Evolutionary conservation across 2,329 filamentous ascomycete genomes (phyloP).

Genomic region (Alternaria metachromatica): DNA sequence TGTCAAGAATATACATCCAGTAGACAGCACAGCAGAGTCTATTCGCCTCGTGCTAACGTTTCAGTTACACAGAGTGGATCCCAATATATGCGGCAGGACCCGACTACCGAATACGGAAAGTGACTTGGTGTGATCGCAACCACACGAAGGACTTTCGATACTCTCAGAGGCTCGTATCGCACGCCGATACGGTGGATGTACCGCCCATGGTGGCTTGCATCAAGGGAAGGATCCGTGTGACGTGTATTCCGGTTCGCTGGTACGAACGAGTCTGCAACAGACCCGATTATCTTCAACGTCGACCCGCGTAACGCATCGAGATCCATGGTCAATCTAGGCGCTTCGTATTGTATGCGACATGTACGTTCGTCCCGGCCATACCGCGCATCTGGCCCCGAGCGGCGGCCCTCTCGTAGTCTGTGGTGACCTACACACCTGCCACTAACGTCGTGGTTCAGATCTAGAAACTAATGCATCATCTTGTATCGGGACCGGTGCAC

Average conservation of each 20-base stretch:
- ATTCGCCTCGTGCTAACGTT: background rate
- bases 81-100: background rate
- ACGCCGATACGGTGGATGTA: background rate
- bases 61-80: background rate
- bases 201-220: slow-evolving; percentile 1
- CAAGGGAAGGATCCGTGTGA: background rate
- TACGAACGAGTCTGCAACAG: background rate
- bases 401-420: background rate
- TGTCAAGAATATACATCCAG: background rate
- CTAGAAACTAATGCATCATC: background rate
- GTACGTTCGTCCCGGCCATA: background rate
- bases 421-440: background rate
- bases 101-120: background rate
- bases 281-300: background rate
- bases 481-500: background rate
- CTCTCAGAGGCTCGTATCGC: background rate
- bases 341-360: background rate
- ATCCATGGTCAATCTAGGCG: background rate
- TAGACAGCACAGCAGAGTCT: background rate
- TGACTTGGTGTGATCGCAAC: background rate
- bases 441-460: background rate
- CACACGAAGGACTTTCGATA: background rate
- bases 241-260: background rate
- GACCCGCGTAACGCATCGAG: background rate
- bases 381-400: background rate